Conservation (phyloP, 305 asterid species). For the Fraxinus greggii region DNA sequence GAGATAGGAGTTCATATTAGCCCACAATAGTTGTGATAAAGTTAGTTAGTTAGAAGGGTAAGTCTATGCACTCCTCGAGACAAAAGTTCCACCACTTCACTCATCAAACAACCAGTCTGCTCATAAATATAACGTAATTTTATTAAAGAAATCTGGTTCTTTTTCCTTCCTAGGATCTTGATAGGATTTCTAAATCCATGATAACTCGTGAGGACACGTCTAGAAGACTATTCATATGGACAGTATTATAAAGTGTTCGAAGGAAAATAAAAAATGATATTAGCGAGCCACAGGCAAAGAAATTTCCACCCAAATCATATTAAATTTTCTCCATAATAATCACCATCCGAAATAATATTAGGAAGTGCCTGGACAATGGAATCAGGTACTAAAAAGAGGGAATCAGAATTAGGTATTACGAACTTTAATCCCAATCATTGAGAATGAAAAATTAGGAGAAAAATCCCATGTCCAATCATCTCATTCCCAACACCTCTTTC, state of each 20-base stretch:
- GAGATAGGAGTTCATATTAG: background rate
- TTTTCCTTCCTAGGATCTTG: background rate
- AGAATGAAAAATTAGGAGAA: conserved; percentile 23
- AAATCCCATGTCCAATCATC: conserved; percentile 30
- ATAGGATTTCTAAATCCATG: background rate
- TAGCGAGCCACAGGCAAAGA: conserved; percentile 14
- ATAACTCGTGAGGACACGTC: background rate
- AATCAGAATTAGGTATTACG: background rate
- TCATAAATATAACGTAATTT: background rate
- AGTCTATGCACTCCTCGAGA: background rate
- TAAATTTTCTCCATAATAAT: background rate
- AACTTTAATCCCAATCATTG: conserved; percentile 14
- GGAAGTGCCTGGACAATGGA: conserved; percentile 3
- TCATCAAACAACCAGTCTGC: conserved; percentile 1
- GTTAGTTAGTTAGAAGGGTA: background rate
- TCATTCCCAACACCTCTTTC: too few relatives aligned
- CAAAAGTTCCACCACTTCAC: background rate
- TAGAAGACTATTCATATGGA: background rate
- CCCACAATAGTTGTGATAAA: background rate
- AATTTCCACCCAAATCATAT: conserved; percentile 9
- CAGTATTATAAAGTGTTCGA: background rate
- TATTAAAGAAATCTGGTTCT: background rate
- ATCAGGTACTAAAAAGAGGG: background rate
- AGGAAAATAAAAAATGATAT: conserved; percentile 3
- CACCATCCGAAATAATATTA: background rate